These are phyloP conservation scores for Thyridium curvatum DNA, from an alignment of 2,329 filamentous ascomycete species.

Conservation along the genomic window DNA sequence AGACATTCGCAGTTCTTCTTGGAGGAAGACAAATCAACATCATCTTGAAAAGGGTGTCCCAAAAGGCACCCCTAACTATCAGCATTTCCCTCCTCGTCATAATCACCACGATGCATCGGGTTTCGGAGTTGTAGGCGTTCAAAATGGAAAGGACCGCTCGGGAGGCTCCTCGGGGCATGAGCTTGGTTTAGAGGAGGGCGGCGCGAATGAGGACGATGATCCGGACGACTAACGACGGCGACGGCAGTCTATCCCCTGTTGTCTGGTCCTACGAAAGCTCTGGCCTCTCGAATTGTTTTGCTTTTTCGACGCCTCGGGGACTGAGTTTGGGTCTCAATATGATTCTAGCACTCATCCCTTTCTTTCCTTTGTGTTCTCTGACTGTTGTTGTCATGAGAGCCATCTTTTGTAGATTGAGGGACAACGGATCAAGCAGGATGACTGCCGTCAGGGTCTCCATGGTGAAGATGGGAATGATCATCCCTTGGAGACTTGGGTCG, in stretches of 20 bases:
- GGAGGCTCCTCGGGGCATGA: conserved; percentile 21
- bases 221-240: conserved; percentile 55
- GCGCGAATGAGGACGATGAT: conserved; percentile 57
- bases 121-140: conserved; percentile 45
- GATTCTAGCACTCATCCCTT: not conserved
- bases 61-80: conserved; percentile 26
- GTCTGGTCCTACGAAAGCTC: conserved; percentile 48
- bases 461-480: too few relatives aligned
- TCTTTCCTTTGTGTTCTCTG: conserved; percentile 2
- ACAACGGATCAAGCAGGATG: conserved; percentile 57
- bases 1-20: conserved; percentile 71
- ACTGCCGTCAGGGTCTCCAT: conserved; percentile 39
- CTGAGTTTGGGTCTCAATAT: too few relatives aligned
- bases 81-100: conserved; percentile 22
- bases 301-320: not conserved
- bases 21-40: conserved; percentile 63
- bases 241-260: conserved; percentile 63
- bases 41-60: conserved; percentile 60
- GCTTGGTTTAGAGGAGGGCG: conserved; percentile 34
- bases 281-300: not conserved
- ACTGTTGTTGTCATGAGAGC: not conserved
- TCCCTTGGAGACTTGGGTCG: too few relatives aligned
- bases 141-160: conserved; percentile 28
- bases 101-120: conserved; percentile 29
- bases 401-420: conserved; percentile 44